A percentile compares a stretch with the other conserved stretches of the same genome.
phyloP scores from a whole-genome alignment of 805 yeast genomes.

The Suhomyces vadensis region DNA sequence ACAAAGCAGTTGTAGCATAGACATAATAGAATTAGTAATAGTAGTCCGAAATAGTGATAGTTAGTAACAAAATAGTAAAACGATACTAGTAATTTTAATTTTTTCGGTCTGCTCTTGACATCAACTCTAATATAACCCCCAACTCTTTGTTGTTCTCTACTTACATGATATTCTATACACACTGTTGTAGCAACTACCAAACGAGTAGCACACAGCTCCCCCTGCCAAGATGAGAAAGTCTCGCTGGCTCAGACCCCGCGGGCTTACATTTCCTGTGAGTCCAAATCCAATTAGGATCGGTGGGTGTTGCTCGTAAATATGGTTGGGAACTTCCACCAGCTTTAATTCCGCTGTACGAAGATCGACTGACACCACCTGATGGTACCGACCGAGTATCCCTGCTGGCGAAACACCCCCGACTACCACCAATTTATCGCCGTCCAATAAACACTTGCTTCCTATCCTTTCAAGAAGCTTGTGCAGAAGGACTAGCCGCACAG shows the following conservation, averaged over 20 bases:
- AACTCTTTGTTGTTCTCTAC: no score
- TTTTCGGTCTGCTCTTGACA: no score
- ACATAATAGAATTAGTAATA: no score
- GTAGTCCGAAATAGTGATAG: no score
- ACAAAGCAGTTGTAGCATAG: no score
- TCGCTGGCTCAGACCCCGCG: constrained; percentile 10
- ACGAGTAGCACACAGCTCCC: constrained; percentile 82
- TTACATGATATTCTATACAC: constrained; percentile 13
- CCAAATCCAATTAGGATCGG: constrained; percentile 58
- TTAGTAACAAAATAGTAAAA: no score
- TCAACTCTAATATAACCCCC: no score
- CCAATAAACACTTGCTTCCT: constrained; percentile 44
- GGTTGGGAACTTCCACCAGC: constrained; percentile 28
- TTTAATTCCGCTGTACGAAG: constrained; percentile 7
- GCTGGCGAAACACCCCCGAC: constrained; percentile 59
- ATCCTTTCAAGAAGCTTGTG: constrained; percentile 45
- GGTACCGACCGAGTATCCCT: constrained; percentile 28
- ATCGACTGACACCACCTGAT: constrained; percentile 36
- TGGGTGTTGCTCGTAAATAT: constrained; percentile 44
- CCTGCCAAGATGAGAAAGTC: constrained; percentile 50
- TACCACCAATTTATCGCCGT: constrained; percentile 41
- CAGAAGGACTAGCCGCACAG: constrained; percentile 6
- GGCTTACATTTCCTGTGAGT: constrained; percentile 19
- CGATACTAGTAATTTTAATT: no score
- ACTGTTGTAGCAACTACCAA: constrained; percentile 52